Conservation (phyloP, 1,139 yeast genomes). For the Candida gigantensis region DNA sequence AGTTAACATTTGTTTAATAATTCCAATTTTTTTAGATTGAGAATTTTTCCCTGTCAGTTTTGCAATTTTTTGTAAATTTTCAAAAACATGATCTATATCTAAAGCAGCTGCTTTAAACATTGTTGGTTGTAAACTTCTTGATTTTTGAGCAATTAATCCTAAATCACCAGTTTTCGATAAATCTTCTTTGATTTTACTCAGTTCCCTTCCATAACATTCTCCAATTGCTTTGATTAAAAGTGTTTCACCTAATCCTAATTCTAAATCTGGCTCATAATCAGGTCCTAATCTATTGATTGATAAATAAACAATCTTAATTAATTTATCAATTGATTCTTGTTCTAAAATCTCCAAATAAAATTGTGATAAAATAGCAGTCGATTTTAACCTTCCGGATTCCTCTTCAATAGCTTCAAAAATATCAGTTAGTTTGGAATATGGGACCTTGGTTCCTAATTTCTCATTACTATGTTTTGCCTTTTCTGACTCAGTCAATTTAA, state of each 20-base stretch:
- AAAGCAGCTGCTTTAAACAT: constrained; percentile 91
- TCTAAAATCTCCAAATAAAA: constrained; percentile 66
- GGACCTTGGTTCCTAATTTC: constrained; percentile 34
- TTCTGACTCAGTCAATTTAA: constrained; percentile 23
- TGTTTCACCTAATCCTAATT: constrained; percentile 90
- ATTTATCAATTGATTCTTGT: constrained; percentile 52
- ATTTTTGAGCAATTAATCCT: constrained; percentile 84
- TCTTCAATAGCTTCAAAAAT: constrained; percentile 75
- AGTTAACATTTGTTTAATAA: constrained; percentile 81
- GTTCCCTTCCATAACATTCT: constrained; percentile 84
- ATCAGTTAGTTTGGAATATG: constrained; percentile 64
- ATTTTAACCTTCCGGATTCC: constrained; percentile 80
- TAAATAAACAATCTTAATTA: constrained; percentile 74
- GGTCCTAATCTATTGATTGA: constrained; percentile 91
- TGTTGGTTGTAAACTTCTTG: constrained; percentile 82
- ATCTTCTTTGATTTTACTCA: constrained; percentile 69
- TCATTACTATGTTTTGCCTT: constrained; percentile 18
- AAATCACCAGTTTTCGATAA: constrained; percentile 84
- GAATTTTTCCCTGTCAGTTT: constrained; percentile 79
- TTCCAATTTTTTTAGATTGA: constrained; percentile 71
- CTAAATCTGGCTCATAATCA: constrained; percentile 87
- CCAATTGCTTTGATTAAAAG: constrained; percentile 83
- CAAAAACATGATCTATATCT: constrained; percentile 72
- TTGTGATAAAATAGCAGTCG: constrained; percentile 69
- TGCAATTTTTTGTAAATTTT: constrained; percentile 75